These are phyloP conservation scores for Diospyros kaki DNA, from an alignment of 148 eudicot species.

Conservation along the genomic window DNA sequence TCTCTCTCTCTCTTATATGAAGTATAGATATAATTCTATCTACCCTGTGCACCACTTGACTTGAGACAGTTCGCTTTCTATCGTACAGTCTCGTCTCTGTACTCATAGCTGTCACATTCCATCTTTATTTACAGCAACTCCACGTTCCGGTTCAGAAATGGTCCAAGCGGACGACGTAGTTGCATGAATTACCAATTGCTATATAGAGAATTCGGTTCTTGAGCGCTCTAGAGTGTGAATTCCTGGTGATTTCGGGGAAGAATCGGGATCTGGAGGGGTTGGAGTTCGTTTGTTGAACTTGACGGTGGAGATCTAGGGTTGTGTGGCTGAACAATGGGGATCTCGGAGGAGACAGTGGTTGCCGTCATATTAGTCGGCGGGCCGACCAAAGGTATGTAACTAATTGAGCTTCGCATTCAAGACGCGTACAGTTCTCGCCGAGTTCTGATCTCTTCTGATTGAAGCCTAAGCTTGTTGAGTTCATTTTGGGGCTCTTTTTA, in stretches of 20 bases:
- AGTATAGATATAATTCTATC: background rate
- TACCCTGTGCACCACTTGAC: background rate
- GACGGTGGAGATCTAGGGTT: constrained; percentile 14
- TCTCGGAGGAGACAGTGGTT: constrained; percentile 71
- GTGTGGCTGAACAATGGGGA: constrained; percentile 44
- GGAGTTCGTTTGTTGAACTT: background rate
- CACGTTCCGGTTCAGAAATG: background rate
- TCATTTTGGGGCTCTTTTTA: too few species aligned
- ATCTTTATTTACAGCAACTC: background rate
- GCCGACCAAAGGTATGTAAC: constrained; percentile 74
- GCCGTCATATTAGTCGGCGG: constrained; percentile 99
- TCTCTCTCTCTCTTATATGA: background rate
- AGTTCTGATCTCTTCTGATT: background rate
- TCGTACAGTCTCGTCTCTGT: background rate
- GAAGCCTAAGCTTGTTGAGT: too few species aligned
- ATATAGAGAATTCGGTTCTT: constrained; percentile 2
- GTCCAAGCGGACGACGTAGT: background rate
- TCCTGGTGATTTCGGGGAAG: background rate
- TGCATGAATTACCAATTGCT: background rate
- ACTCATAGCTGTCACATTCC: constrained; percentile 3
- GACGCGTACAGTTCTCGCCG: too few species aligned
- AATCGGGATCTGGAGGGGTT: background rate
- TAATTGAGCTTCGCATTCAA: background rate
- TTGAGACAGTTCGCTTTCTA: background rate
- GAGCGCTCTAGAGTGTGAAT: background rate